These are phyloP conservation scores for Saccharata proteae DNA, from an alignment of 2,329 filamentous ascomycete species.

Conservation along the genomic window DNA sequence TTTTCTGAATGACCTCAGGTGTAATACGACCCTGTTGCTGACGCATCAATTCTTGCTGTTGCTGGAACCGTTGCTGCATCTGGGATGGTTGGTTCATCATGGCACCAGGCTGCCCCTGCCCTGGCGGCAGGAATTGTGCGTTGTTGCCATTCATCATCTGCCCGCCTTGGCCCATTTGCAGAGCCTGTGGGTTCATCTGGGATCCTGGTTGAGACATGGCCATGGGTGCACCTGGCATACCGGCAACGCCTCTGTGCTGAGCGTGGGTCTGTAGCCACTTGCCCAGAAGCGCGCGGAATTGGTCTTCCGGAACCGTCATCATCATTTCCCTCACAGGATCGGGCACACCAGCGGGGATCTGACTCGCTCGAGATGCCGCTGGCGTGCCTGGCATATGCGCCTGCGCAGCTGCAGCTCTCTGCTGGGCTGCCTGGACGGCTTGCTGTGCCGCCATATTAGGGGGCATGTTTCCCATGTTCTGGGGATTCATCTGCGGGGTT, in stretches of 20 bases:
- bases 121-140: slow-evolving; percentile 16
- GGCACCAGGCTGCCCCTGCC: slow-evolving; percentile 12
- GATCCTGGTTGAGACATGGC: slow-evolving; percentile 15
- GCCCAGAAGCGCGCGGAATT: slow-evolving; percentile 13
- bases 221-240: not conserved
- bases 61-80: slow-evolving; percentile 9
- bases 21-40: slow-evolving; percentile 14
- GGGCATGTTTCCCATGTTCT: slow-evolving; percentile 11
- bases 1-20: slow-evolving; percentile 21
- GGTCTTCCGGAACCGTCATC: slow-evolving; percentile 21
- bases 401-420: slow-evolving; percentile 17
- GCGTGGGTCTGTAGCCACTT: slow-evolving; percentile 4
- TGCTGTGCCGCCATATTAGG: slow-evolving; percentile 16
- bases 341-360: slow-evolving; percentile 21
- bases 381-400: slow-evolving; percentile 16
- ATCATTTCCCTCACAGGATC: slow-evolving; percentile 19
- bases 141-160: slow-evolving; percentile 20
- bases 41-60: slow-evolving; percentile 8
- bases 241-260: not conserved
- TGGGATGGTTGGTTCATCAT: slow-evolving; percentile 9
- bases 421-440: slow-evolving; percentile 23
- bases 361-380: slow-evolving; percentile 20
- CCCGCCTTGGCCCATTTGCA: slow-evolving; percentile 14
- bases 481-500: slow-evolving; percentile 23
- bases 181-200: slow-evolving; percentile 18